These are phyloP conservation scores for Cucurbita ficifolia DNA, from an alignment of 306 rosid genomes.

Conservation along the genomic window DNA sequence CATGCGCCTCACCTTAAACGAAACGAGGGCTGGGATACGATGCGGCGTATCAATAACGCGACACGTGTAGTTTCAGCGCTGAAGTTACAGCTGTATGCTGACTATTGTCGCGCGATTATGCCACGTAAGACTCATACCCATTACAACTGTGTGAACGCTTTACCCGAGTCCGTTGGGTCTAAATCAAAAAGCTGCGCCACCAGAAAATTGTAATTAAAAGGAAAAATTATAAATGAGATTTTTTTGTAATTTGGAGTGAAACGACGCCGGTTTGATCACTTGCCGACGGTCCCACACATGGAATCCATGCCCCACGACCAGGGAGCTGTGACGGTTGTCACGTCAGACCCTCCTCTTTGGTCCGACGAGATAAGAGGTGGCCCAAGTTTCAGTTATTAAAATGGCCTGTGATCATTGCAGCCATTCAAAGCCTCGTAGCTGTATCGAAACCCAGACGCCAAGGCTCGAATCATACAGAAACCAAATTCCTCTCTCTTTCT, in stretches of 20 bases:
- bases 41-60: background rate
- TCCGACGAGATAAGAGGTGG: background rate
- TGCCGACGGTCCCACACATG: background rate
- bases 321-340: slow-evolving; percentile 1
- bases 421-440: background rate
- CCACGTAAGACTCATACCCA: background rate
- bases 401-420: background rate
- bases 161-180: background rate
- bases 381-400: background rate
- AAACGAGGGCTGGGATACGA: background rate
- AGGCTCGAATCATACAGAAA: background rate
- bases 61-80: background rate
- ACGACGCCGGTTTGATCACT: background rate
- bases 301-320: background rate
- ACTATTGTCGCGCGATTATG: slow-evolving; percentile 4
- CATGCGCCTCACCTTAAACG: background rate
- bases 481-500: background rate
- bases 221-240: background rate
- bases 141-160: background rate
- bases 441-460: background rate
- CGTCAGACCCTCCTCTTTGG: background rate
- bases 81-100: slow-evolving; percentile 1
- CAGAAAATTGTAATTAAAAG: too few species aligned
- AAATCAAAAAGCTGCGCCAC: too few species aligned
- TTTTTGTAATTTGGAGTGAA: background rate